Conservation (phyloP, 257 asterid genomes). For the Capsicum chinense region DNA sequence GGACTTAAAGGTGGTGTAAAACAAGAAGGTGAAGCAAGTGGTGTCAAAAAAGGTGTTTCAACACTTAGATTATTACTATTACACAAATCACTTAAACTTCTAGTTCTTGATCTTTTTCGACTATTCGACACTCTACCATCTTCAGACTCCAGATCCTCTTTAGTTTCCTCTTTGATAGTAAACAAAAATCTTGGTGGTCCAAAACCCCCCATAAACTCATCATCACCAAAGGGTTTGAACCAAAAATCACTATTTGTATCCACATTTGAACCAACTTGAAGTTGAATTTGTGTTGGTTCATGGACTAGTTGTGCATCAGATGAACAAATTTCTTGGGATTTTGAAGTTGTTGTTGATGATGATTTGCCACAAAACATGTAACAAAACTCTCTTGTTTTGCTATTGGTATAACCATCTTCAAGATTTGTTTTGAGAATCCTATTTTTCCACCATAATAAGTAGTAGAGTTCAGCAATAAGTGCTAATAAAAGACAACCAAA, state of each 20-base stretch:
- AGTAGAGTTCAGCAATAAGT: conserved; percentile 67
- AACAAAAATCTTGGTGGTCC: conserved; percentile 65
- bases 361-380: conserved; percentile 45
- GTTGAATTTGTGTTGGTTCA: conserved; percentile 48
- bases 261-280: conserved; percentile 10
- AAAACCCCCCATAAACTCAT: conserved; percentile 40
- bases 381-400: conserved; percentile 36
- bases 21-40: conserved; percentile 62
- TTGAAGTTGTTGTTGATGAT: conserved; percentile 34
- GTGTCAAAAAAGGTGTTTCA: conserved; percentile 76
- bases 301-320: conserved; percentile 47
- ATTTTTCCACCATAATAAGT: conserved; percentile 69
- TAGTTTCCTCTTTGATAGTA: conserved; percentile 76
- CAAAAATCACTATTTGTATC: conserved; percentile 44
- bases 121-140: conserved; percentile 50
- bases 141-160: conserved; percentile 75
- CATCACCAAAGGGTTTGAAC: conserved; percentile 44
- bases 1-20: conserved; percentile 77
- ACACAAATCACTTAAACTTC: conserved; percentile 54
- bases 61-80: conserved; percentile 29
- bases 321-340: conserved; percentile 42
- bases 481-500: conserved; percentile 69
- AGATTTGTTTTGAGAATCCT: conserved; percentile 39
- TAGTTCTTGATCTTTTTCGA: conserved; percentile 48
- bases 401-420: conserved; percentile 43